Base-by-base conservation (phyloP, 2,329 filamentous ascomycete species). In the Alternaria longipes region DNA sequence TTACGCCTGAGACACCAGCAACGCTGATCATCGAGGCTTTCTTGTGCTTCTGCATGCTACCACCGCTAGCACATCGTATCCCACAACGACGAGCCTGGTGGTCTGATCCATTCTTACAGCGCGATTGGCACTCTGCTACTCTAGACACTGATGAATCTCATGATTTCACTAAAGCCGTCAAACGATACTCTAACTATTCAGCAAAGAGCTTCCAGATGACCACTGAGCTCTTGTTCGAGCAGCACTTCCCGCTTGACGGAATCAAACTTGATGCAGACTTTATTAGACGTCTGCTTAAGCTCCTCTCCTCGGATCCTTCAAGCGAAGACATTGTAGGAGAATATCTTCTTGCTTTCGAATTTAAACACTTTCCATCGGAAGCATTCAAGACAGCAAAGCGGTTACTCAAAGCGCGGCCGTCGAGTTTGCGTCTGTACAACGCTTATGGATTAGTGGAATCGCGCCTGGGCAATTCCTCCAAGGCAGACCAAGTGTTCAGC, bases 401-500 rank as follows among this genome's bases (percentile, higher is more conserved):
- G 7, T 81, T 97, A 0, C 78, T 97, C n/a, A 94, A 91, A 72
- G 84, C 84, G 49, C 86, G 87, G 56, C 83, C 89, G 0, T 83
- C 86, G 1, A 90, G 88, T 67, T 75, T 91, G 3, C 81, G 83
- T 14, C 81, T 97, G 0, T 97, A 96, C 78, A 91, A 93, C 67
- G 87, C 89, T 0, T 97, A 94, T 72, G 92, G 90, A 0, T 79
- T 92, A 14, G 87, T 93, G 4, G 92, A 97, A 76, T 84, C 80
- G 66, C 81, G 82, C 1, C 84, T 84, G 30, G 86, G 84, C 0
- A 89, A 90, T 24, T 67, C 74, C 1, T 82, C 86, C 0, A 81
- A 87, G 47, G 89, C 90, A 5, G 80, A 83, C 22, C 88, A 87
- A 53, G 88, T 95, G 0, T 86, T 94, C 69, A 76, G 83, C 1